These are phyloP conservation scores for Blastocystis sp. DNA, from an alignment of 352 stramenopile genomes.

Conservation along the genomic window DNA sequence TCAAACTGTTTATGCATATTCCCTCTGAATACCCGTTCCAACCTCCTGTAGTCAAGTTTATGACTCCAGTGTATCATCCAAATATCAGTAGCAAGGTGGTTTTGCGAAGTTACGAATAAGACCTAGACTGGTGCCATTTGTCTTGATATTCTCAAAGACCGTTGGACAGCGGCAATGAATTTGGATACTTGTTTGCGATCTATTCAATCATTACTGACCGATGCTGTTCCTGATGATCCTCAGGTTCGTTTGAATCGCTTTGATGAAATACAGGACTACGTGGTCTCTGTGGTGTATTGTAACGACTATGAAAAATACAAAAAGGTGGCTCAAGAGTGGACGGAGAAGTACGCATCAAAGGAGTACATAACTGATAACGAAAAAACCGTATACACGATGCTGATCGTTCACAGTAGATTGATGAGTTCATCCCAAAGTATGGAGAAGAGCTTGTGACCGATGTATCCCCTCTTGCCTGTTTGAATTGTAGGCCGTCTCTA, in stretches of 20 bases:
- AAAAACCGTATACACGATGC: not conserved
- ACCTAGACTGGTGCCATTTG: conserved; percentile 80
- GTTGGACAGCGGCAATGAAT: conserved; percentile 79
- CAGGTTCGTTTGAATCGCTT: conserved; percentile 63
- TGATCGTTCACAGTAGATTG: not conserved
- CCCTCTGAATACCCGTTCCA: conserved; percentile 77
- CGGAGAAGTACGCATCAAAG: conserved; percentile 18
- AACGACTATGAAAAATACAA: not conserved
- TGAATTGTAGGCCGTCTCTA: not conserved
- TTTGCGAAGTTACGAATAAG: not conserved
- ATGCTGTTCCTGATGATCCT: conserved; percentile 77
- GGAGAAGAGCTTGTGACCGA: not conserved
- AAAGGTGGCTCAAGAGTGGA: not conserved
- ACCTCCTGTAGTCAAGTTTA: conserved; percentile 75
- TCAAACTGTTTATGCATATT: conserved; percentile 78
- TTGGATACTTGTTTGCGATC: conserved; percentile 80
- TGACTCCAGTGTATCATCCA: conserved; percentile 83
- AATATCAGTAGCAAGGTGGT: conserved; percentile 72
- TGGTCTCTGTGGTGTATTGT: not conserved
- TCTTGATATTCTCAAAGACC: conserved; percentile 82
- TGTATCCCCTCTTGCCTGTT: not conserved
- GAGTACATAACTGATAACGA: not conserved
- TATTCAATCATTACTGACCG: conserved; percentile 78
- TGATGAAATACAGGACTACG: not conserved
- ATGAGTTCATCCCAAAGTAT: not conserved